Evolutionary conservation across 805 yeast genomes (phyloP), one percentile per base, ranked within the genome.

Genomic region (Candida stauntonica): DNA sequence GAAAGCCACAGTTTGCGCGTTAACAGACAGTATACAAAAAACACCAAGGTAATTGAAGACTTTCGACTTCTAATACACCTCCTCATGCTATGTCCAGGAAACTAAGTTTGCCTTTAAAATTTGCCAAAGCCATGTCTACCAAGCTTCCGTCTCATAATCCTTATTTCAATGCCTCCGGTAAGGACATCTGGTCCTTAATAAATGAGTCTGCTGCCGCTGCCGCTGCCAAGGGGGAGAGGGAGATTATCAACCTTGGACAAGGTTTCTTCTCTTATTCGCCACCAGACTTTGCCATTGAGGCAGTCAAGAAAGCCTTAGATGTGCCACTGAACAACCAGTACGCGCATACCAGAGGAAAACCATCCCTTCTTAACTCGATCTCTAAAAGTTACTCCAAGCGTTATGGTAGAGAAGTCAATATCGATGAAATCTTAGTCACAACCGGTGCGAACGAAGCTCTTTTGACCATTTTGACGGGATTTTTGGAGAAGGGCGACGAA

Each of bases 391-490:
- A 91, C 64, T 67, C 86, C 17, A 79, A 83, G 31, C 70, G 72
- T 31, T 83, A 80, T 48, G 78, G 77, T 15, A 68, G 81, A 36
- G 60, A 65, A 18, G 64, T 87, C 16, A 68, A 72, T 18, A 69
- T 75, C 15, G 66, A 72, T 29, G 84, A 87, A 55, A 70, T 93
- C 29, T 77, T 81, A 39, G 81, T 91, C 28, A 86, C 96, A 31
- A 88, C 98, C 2, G 99, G 99, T 39, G 99, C 99, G 31, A 93
- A 93, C 55, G 98, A 93, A 64, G 98, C 97, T 26, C 85, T 93
- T 70, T 71, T 86, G 37, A 65, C 96, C 2, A 78, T 83, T 4
- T 80, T 89, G 58, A 81, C 87, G 42, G 99, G 94, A 0, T 82
- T 88, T 50, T 63, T 93, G 47, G 74, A 85, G 31, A 75, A 79